phyloP scores from a whole-genome alignment of 805 yeast genomes.

The Sporopachydermia quercuum region DNA sequence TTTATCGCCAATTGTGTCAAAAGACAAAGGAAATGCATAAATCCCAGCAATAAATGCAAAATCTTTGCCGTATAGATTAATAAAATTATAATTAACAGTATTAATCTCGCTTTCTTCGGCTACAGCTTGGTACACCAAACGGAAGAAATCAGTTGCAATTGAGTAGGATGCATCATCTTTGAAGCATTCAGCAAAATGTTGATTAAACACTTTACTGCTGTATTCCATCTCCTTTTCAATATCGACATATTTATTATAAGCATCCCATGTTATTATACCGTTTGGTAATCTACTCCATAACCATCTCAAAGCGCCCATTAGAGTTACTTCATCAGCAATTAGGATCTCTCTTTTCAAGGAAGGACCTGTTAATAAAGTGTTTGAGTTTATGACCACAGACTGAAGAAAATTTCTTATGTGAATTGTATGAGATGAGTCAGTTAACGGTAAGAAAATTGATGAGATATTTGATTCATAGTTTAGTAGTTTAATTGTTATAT shows the following conservation, averaged over 20 bases:
- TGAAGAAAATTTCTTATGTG: background rate
- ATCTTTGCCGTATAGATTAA: background rate
- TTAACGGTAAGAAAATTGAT: background rate
- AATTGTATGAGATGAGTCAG: background rate
- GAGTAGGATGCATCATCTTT: background rate
- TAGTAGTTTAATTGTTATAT: conserved; percentile 9
- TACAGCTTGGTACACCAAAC: background rate
- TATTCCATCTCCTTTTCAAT: background rate
- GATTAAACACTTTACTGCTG: background rate
- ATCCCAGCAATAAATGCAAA: conserved; percentile 1
- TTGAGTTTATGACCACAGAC: background rate
- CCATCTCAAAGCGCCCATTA: conserved; percentile 2
- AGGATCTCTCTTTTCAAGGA: background rate
- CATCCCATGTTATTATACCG: conserved; percentile 2
- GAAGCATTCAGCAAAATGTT: background rate
- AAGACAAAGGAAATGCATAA: background rate
- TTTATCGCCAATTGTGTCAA: background rate
- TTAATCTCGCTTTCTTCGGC: background rate
- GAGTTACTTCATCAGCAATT: background rate
- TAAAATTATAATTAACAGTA: background rate
- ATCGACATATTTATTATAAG: background rate
- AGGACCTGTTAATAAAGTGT: background rate
- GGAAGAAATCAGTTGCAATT: background rate
- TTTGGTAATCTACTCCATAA: background rate
- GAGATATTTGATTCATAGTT: background rate